Base-by-base conservation (phyloP, 2,329 filamentous ascomycete genomes). In the Penicillium digitatum region DNA sequence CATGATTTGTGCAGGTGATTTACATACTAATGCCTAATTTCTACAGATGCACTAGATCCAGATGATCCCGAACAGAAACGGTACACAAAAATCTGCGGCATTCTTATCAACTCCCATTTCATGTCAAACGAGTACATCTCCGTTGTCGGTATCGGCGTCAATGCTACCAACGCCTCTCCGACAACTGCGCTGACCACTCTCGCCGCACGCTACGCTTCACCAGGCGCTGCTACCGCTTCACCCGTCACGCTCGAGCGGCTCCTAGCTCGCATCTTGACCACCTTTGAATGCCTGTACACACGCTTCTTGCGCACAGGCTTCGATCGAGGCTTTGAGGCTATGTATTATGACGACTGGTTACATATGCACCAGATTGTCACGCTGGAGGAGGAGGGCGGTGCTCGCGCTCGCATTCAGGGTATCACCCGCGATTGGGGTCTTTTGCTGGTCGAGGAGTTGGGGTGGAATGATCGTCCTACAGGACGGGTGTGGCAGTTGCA, bases 381-480 rank as follows among this genome's bases (percentile, higher is more conserved):
- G 10, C 78, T 99, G 20, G 92, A 97, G 72, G 84, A 84, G 1
- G 87, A 94, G 64, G 89, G 86, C 0, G 90, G 89, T 0, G 82
- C 82, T 4, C 83, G 81, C 56, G 93, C 90, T 16, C 79, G 84
- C 44, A 88, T 99, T 31, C 82, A 89, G 67, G 94, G 94, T 0
- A 94, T 99, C 61, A 95, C 91, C 5, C 77, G 82, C n/a, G 90
- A 97, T 71, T 96, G 90, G 86, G 94, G 94, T 0, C 77, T 97
- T 72, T 69, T 99, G 61, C 81, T 87, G 61, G 94, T 87, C 0
- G 89, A 96, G 72, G 92, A 97, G 78, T 73, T 95, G 50, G 87
- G 86, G 3, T 82, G 79, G 71, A 82, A 87, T 55, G 90, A 90
- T 59, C 79, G 86, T 50, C 78, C 81, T 2, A 96, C 89, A 0